Base-by-base conservation (phyloP, 1,284 basidiomycete species). In the Cryptococcus maquisensis region DNA sequence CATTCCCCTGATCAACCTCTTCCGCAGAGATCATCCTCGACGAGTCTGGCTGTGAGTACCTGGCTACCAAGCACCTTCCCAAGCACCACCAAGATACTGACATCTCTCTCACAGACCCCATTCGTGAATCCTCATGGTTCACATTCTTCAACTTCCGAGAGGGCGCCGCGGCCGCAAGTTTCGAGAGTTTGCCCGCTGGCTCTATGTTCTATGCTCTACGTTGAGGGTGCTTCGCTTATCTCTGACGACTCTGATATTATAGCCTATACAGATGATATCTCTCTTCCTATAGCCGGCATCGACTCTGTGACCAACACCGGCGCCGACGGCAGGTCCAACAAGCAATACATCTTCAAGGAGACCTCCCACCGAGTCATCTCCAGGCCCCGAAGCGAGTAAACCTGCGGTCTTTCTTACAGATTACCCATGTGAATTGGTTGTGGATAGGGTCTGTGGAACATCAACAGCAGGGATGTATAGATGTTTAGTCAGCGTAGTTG, bases 91-190 rank as follows among this genome's bases (percentile, higher is more conserved):
- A 10, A 21, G 12, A 18, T 15, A 21, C 21, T 13, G 18, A 8
- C 13, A 23, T 12, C 44, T 13, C 3, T 4, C 21, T 16, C 23
- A 20, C 12, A 60, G 54, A 59, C 47, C 62, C 57, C 48, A 42
- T 57, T 36, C 53, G 59, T 48, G 61, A 61, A 10, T 52, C 53
- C 16, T 55, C 59, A 46, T 60, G 66, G 67, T 70, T 66, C 64
- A 69, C 66, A 58, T 55, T 72, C 54, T 72, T 68, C 64, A 66
- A 64, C 63, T 72, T 72, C 62, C 53, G 57, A 44, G 61, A 66
- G 41, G 52, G 54, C n/a, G 55, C 60, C 18, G 32, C n/a, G 28
- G 56, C 56, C 24, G 61, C 63, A 56, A 53, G 42, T 54, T 51
- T 68, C 38, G 43, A 63, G 47, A 60, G 55, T 28, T 56, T 69